phyloP scores from a whole-genome alignment of 768 basidiomycete genomes.

The Lentinula aciculospora region DNA sequence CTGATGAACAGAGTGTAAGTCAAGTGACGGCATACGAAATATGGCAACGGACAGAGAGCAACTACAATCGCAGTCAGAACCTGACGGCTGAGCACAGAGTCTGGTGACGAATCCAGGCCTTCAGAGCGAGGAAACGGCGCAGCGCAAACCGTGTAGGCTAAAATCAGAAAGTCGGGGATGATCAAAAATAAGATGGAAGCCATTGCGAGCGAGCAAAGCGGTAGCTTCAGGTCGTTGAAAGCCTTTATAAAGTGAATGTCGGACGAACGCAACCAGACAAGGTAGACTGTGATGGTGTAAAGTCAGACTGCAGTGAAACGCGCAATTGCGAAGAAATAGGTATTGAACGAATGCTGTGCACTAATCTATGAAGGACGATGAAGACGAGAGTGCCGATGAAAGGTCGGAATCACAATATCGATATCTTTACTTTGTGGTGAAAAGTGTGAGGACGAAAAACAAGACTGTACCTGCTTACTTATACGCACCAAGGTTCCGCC shows the following conservation, averaged over 20 bases:
- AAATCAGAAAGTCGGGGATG: not conserved
- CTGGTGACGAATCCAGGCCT: not conserved
- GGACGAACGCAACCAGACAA: not conserved
- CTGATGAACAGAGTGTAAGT: not conserved
- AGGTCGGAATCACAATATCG: not conserved
- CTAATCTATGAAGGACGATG: not conserved
- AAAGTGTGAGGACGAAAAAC: not conserved
- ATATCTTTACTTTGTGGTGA: not conserved
- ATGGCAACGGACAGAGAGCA: not conserved
- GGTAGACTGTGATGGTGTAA: not conserved
- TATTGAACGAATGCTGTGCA: not conserved
- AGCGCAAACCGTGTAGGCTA: not conserved
- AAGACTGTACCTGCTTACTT: not conserved
- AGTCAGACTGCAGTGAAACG: not conserved
- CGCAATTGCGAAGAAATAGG: not conserved
- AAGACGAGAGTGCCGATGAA: not conserved
- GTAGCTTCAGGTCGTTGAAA: not conserved
- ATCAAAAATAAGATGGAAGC: not conserved
- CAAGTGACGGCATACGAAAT: not conserved
- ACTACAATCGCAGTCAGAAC: not conserved
- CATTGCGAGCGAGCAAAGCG: not conserved
- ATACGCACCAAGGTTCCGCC: not conserved
- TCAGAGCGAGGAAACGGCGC: not conserved
- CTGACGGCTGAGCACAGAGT: not conserved
- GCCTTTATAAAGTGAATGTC: not conserved